phyloP scores from a whole-genome alignment of 768 basidiomycete genomes.

The Mycena albidolilacea region DNA sequence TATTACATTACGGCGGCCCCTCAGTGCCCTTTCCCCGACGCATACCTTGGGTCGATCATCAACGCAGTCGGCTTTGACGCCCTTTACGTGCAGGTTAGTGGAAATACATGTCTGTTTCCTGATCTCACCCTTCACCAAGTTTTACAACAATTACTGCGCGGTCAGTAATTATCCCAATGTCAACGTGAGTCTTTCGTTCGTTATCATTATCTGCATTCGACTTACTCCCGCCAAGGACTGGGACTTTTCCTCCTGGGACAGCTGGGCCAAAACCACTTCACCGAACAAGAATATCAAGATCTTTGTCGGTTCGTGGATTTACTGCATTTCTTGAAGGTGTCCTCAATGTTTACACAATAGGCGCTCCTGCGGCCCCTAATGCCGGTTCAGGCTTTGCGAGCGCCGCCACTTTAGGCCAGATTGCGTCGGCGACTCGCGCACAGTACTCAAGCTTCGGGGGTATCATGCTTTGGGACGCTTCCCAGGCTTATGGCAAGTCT shows the following conservation, averaged over 20 bases:
- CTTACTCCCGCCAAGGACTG: slow-evolving; percentile 52
- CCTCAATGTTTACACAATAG: slow-evolving; percentile 58
- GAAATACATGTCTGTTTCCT: slow-evolving; percentile 51
- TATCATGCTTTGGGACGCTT: slow-evolving; percentile 31
- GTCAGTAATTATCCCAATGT: neutral
- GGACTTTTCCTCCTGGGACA: slow-evolving; percentile 65
- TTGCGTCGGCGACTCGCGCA: slow-evolving; percentile 61
- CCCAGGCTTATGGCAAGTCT: slow-evolving; percentile 32
- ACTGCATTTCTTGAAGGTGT: slow-evolving; percentile 43
- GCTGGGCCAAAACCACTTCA: slow-evolving; percentile 74
- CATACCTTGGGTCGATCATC: slow-evolving; percentile 70
- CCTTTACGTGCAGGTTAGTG: slow-evolving; percentile 75
- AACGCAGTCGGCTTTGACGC: slow-evolving; percentile 77
- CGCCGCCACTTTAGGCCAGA: slow-evolving; percentile 56
- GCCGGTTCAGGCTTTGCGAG: slow-evolving; percentile 67
- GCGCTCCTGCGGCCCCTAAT: slow-evolving; percentile 64
- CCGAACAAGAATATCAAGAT: slow-evolving; percentile 72
- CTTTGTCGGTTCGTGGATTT: slow-evolving; percentile 61
- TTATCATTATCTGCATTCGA: neutral
- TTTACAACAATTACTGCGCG: slow-evolving; percentile 70
- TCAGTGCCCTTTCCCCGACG: slow-evolving; percentile 81
- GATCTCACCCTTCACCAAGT: slow-evolving; percentile 7
- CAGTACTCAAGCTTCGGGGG: slow-evolving; percentile 70
- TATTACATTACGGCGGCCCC: slow-evolving; percentile 75
- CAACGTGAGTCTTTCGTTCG: neutral